A percentile compares a stretch with the other conserved stretches of the same genome.
phyloP scores from a whole-genome alignment of 2,329 filamentous ascomycete species.

The Sphaerulina populicola region DNA sequence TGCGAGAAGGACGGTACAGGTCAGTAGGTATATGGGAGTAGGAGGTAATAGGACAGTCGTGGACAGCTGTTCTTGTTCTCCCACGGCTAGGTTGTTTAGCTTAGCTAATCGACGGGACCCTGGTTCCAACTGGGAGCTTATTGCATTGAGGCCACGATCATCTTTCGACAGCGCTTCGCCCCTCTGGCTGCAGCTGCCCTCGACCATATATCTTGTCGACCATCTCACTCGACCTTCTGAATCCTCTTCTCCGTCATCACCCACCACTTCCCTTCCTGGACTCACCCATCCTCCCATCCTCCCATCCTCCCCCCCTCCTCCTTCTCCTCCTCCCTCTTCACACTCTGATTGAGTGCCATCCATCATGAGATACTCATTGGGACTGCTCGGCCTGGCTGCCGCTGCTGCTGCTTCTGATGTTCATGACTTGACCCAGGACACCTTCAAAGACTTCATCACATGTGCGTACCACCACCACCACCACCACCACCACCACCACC shows the following conservation, averaged over 20 bases:
- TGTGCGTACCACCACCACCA: neutral
- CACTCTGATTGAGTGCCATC: neutral
- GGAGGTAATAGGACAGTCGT: no score
- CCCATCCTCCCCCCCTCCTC: neutral
- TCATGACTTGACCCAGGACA: slow-evolving; percentile 71
- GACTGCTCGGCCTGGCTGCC: slow-evolving; percentile 48
- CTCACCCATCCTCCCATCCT: neutral
- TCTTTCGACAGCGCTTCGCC: neutral
- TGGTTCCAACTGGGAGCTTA: neutral
- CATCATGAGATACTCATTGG: slow-evolving; percentile 30
- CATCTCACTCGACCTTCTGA: no score
- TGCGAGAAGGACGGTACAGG: no score
- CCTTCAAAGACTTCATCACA: slow-evolving; percentile 74
- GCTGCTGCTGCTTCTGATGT: slow-evolving; percentile 58
- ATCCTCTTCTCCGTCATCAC: no score
- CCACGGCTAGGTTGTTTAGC: no score
- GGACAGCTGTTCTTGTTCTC: no score
- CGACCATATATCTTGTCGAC: no score
- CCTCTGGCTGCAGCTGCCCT: no score
- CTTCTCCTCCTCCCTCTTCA: neutral
- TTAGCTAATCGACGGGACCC: neutral
- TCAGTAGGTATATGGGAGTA: no score
- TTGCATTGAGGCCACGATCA: neutral
- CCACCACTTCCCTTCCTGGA: neutral
- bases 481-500: no score